Conservation (phyloP, 2,329 filamentous ascomycete species). For the Pezicula radicicola region DNA sequence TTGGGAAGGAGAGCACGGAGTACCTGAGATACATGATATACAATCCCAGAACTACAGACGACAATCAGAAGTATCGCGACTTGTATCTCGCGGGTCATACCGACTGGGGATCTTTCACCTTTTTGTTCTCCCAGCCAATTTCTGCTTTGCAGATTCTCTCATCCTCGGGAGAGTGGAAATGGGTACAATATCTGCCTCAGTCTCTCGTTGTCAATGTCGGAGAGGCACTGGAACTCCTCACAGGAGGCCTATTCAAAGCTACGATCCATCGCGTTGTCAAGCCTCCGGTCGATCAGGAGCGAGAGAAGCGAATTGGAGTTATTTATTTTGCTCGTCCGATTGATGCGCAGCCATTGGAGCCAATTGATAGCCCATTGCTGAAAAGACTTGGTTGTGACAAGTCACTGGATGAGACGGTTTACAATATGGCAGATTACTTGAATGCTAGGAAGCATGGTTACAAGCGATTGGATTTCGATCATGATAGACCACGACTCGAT, state of each 20-base stretch:
- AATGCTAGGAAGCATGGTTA: constrained; percentile 29
- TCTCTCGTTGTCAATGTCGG: constrained; percentile 37
- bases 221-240: constrained; percentile 27
- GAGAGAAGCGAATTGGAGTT: constrained; percentile 33
- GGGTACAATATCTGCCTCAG: constrained; percentile 33
- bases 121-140: constrained; percentile 37
- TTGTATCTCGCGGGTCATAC: constrained; percentile 38
- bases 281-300: constrained; percentile 33
- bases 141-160: constrained; percentile 36
- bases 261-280: constrained; percentile 29
- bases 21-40: constrained; percentile 37
- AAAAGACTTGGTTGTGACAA: constrained; percentile 21
- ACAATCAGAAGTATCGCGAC: constrained; percentile 33
- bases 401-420: constrained; percentile 24
- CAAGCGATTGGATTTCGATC: constrained; percentile 27
- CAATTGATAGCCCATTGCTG: constrained; percentile 32
- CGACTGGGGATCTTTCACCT: constrained; percentile 36
- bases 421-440: constrained; percentile 26
- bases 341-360: constrained; percentile 32
- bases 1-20: constrained; percentile 32
- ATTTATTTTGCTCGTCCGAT: constrained; percentile 38
- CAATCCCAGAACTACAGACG: constrained; percentile 30
- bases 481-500: constrained; percentile 15
- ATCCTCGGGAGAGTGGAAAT: constrained; percentile 32
- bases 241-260: constrained; percentile 28